A percentile compares a stretch with the other conserved stretches of the same genome.
These are phyloP conservation scores for Malus hybrid DNA, from an alignment of 331 rosid species.

Conservation along the genomic window DNA sequence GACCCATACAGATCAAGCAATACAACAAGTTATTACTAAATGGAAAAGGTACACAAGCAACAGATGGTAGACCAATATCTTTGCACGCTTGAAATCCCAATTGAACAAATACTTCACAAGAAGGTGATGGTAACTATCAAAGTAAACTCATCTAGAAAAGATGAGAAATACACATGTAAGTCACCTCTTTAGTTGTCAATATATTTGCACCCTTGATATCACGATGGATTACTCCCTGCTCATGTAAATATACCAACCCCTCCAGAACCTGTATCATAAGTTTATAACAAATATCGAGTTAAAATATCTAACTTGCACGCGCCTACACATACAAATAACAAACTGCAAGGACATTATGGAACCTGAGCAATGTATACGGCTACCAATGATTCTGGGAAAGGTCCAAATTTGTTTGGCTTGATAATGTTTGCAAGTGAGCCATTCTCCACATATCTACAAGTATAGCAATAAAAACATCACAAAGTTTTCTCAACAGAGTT, in stretches of 20 bases:
- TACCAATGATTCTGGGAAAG: slow-evolving; percentile 98
- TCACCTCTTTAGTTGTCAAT: slow-evolving; percentile 95
- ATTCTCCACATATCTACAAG: slow-evolving; percentile 84
- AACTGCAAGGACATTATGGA: slow-evolving; percentile 13
- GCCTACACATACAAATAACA: neutral
- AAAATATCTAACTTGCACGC: neutral
- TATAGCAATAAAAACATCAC: slow-evolving; percentile 10
- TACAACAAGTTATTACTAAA: neutral
- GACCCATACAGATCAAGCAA: neutral
- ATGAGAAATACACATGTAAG: neutral
- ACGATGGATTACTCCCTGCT: slow-evolving; percentile 98
- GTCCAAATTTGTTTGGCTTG: slow-evolving; percentile 99
- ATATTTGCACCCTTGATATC: slow-evolving; percentile 99
- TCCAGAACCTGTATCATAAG: slow-evolving; percentile 73
- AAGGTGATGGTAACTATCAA: neutral
- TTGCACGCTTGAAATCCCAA: too few species aligned
- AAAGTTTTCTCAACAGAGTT: slow-evolving; percentile 6
- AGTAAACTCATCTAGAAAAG: neutral
- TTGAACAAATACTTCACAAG: too few species aligned
- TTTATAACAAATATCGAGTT: slow-evolving; percentile 6
- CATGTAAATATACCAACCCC: slow-evolving; percentile 98
- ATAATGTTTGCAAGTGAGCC: slow-evolving; percentile 98
- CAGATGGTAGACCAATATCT: neutral
- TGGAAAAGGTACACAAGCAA: neutral
- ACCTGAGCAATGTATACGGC: slow-evolving; percentile 98